Evolutionary conservation across 2,329 filamentous ascomycete genomes (phyloP).

Genomic region (Fusarium ramigenum): DNA sequence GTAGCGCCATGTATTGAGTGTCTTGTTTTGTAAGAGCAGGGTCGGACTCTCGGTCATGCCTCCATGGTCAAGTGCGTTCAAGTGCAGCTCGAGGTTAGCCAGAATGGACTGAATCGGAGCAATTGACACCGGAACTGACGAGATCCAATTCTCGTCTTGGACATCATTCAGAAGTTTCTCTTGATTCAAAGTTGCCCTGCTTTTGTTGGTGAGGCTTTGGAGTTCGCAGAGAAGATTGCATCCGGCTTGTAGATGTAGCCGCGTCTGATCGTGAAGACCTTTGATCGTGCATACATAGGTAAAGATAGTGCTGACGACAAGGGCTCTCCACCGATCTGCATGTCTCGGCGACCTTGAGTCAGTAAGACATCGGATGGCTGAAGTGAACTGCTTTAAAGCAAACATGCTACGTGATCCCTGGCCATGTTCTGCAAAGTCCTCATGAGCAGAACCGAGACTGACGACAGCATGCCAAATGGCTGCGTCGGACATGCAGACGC

Average conservation of each 20-base stretch:
- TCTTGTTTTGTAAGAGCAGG: not conserved
- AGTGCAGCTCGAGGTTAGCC: not conserved
- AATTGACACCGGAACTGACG: not conserved
- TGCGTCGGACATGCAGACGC: conserved; percentile 2
- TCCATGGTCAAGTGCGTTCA: not conserved
- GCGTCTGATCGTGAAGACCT: conserved; percentile 1
- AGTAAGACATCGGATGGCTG: not conserved
- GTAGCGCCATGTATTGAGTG: conserved; percentile 1
- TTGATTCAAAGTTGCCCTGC: not conserved
- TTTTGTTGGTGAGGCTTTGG: not conserved
- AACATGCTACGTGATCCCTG: not conserved
- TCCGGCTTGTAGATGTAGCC: conserved; percentile 6
- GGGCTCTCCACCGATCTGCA: conserved; percentile 13
- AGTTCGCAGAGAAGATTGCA: conserved; percentile 6
- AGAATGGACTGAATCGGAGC: not conserved
- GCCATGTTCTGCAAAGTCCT: not conserved
- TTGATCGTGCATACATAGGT: conserved; percentile 9
- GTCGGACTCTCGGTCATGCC: not conserved
- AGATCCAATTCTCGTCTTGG: not conserved
- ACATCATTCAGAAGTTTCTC: not conserved
- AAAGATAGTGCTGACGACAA: conserved; percentile 11
- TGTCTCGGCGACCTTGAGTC: not conserved
- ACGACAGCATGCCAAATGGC: conserved; percentile 26
- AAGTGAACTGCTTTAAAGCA: conserved; percentile 2
- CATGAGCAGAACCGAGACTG: conserved; percentile 9